Base-by-base conservation (phyloP, 345 rosid genomes). In the Capsella bursapastoris region DNA sequence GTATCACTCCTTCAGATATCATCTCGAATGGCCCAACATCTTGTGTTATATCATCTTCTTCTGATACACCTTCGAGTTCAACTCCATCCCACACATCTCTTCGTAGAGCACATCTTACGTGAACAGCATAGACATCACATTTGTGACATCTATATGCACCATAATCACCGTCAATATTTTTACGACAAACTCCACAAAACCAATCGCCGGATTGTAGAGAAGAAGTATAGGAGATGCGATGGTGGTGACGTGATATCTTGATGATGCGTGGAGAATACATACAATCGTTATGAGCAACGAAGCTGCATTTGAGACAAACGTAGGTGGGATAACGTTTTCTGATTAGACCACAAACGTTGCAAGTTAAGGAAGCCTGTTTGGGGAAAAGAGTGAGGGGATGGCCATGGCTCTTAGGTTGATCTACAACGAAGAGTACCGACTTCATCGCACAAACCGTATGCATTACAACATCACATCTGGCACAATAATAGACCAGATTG, bases 181-280 rank as follows among this genome's bases (percentile, higher is more conserved):
- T 0, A 3, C 51, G 41, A 51, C 81, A 78, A 66, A 78, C 57
- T 35, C 45, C 56, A 45, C 74, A 70, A 49, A 9, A 15, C 55
- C 53, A 58, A 6, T 59, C 34, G 2, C 12, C 32, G 28, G 48
- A 50, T 6, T 0, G 59, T 5, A 69, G 40, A 32, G 27, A 57
- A 47, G 16, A 41, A 8, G 12, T 22, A n/a, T 41, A 70, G 10
- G 59, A 50, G 13, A 66, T 4, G 2, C 71, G 59, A 2, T 66
- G 71, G 2, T 35, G 49, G 37, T 66, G 70, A 3, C 71, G 58
- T 34, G 57, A 66, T 6, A 66, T 66, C 47, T 53, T 51, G 45
- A 67, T 67, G 49, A 67, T 13, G 14, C 5, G 13, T 52, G 71
- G 71, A 0, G 60, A 67, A 27, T 27, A 25, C 60, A 67, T 52